phyloP scores from a whole-genome alignment of 306 rosid species.

The Prunus kanzakura region DNA sequence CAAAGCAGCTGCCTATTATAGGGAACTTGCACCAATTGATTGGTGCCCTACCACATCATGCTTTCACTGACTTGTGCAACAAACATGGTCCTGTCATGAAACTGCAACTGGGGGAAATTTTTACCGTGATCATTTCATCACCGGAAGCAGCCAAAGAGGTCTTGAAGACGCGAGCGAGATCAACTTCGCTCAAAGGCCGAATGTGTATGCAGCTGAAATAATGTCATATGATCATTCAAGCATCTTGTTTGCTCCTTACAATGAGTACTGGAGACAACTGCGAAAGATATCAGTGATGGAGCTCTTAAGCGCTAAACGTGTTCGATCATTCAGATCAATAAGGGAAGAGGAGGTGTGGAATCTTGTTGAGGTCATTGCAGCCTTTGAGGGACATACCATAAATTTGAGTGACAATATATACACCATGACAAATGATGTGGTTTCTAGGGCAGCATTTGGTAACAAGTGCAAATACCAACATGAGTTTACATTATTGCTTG shows the following conservation, averaged over 20 bases:
- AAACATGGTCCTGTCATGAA: constrained; percentile 2
- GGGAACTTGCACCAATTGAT: too few relatives aligned
- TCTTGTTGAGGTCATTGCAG: too few relatives aligned
- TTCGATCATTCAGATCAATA: too few relatives aligned
- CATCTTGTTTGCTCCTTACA: not conserved
- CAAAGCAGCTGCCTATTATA: too few relatives aligned
- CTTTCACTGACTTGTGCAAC: not conserved
- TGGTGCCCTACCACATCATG: too few relatives aligned
- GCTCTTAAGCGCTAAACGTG: too few relatives aligned
- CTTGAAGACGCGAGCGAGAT: constrained; percentile 2
- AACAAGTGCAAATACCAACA: not conserved
- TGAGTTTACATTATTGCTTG: constrained; percentile 1
- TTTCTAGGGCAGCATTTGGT: too few relatives aligned
- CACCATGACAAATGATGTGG: too few relatives aligned
- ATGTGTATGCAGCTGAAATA: not conserved
- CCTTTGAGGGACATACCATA: too few relatives aligned
- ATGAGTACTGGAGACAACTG: not conserved
- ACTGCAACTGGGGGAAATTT: constrained; percentile 3
- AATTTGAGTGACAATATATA: too few relatives aligned
- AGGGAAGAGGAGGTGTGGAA: too few relatives aligned
- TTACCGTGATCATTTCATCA: constrained; percentile 2
- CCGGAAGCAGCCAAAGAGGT: constrained; percentile 17
- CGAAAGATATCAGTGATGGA: too few relatives aligned
- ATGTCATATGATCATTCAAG: not conserved
- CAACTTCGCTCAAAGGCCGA: not conserved